These are phyloP conservation scores for Penicillium sp. DNA, from an alignment of 2,329 filamentous ascomycete species.

Conservation along the genomic window DNA sequence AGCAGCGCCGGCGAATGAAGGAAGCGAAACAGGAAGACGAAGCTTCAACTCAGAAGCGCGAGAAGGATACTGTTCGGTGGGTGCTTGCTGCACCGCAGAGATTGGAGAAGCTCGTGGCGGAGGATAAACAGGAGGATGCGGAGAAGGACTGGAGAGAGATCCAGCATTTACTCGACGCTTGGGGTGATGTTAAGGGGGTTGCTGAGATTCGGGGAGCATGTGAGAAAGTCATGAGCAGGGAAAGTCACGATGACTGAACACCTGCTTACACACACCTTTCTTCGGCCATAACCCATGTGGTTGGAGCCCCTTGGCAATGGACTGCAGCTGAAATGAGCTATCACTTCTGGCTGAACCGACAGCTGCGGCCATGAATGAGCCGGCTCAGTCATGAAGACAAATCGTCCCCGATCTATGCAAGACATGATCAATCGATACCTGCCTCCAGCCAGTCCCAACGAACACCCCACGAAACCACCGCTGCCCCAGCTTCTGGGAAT, in stretches of 20 bases:
- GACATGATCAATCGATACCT: neutral
- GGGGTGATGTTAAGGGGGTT: slow-evolving; percentile 47
- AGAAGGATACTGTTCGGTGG: slow-evolving; percentile 49
- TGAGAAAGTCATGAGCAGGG: slow-evolving; percentile 38
- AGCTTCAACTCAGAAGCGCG: slow-evolving; percentile 23
- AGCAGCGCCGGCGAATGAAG: slow-evolving; percentile 32
- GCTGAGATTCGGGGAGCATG: slow-evolving; percentile 42
- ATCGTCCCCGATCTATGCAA: neutral
- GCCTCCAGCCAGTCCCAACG: neutral
- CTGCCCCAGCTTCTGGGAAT: neutral
- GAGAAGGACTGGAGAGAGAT: slow-evolving; percentile 46
- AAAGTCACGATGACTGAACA: slow-evolving; percentile 27
- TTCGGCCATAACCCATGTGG: neutral
- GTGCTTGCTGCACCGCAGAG: slow-evolving; percentile 44
- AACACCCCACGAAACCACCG: neutral
- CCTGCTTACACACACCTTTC: neutral
- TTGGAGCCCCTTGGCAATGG: neutral
- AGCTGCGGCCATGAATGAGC: neutral
- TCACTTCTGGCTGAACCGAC: neutral
- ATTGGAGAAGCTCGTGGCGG: slow-evolving; percentile 39
- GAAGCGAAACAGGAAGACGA: slow-evolving; percentile 25
- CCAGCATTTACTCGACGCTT: slow-evolving; percentile 40
- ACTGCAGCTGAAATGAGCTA: neutral
- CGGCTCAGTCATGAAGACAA: neutral
- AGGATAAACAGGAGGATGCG: slow-evolving; percentile 43